Evolutionary conservation across 169 alveolate genomes (phyloP).

Genomic region (Cryptosporidium xiaoi): DNA sequence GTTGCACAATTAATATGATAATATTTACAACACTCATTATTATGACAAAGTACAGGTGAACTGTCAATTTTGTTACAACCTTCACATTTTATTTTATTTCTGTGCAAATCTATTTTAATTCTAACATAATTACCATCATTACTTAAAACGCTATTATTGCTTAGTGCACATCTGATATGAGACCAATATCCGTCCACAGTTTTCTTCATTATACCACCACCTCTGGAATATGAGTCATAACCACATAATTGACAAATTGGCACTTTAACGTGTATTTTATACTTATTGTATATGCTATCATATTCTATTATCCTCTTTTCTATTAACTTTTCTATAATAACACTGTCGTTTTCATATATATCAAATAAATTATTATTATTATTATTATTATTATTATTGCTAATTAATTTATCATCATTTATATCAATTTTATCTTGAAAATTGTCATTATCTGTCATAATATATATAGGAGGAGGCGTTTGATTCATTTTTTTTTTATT

Average conservation of each 20-base stretch:
- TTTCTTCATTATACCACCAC: constrained; percentile 71
- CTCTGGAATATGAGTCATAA: constrained; percentile 49
- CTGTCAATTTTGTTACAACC: constrained; percentile 37
- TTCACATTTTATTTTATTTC: constrained; percentile 53
- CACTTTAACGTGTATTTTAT: constrained; percentile 29
- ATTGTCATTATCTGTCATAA: constrained; percentile 1
- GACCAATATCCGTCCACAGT: constrained; percentile 64
- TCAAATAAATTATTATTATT: not conserved
- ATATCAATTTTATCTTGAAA: not conserved
- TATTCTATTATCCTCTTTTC: not conserved
- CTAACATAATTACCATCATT: constrained; percentile 58
- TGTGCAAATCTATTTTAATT: constrained; percentile 32
- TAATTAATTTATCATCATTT: not conserved
- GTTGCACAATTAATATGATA: constrained; percentile 62
- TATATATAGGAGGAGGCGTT: constrained; percentile 53
- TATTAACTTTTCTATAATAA: constrained; percentile 4
- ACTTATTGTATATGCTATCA: not conserved
- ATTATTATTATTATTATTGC: not conserved
- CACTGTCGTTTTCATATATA: not conserved
- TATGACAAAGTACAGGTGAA: constrained; percentile 61
- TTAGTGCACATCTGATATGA: constrained; percentile 65
- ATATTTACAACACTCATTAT: constrained; percentile 23
- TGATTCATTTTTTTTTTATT: constrained; percentile 9
- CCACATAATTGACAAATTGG: constrained; percentile 73
- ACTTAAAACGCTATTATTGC: constrained; percentile 16